phyloP scores from a whole-genome alignment of 352 stramenopile genomes.

The Blastocystis hominis region DNA sequence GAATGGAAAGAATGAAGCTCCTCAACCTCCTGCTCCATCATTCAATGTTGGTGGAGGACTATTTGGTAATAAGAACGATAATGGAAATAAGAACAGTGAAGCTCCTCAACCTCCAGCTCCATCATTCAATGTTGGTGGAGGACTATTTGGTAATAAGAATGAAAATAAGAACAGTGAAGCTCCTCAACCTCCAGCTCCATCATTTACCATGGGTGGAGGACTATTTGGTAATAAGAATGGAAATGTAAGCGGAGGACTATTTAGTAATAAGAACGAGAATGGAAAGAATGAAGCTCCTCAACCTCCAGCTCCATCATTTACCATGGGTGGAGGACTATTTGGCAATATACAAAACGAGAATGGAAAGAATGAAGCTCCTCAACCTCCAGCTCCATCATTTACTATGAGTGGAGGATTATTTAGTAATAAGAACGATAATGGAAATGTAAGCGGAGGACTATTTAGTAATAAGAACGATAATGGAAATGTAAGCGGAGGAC shows the following conservation, averaged over 20 bases:
- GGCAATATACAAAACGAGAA: background rate
- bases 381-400: background rate
- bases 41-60: background rate
- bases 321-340: background rate
- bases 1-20: too few species aligned
- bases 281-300: background rate
- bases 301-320: background rate
- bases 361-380: background rate
- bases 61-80: background rate
- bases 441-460: background rate
- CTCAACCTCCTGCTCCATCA: background rate
- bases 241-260: background rate
- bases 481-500: background rate
- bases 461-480: background rate
- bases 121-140: too few species aligned
- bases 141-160: background rate
- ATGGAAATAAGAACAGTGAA: background rate
- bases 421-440: too few species aligned
- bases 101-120: too few species aligned
- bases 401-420: background rate
- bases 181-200: conserved; percentile 29
- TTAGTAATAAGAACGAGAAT: background rate
- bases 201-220: background rate
- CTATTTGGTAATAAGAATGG: background rate
- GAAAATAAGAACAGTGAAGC: background rate